Conservation (phyloP, 257 asterid genomes). For the Solanum pennellii region DNA sequence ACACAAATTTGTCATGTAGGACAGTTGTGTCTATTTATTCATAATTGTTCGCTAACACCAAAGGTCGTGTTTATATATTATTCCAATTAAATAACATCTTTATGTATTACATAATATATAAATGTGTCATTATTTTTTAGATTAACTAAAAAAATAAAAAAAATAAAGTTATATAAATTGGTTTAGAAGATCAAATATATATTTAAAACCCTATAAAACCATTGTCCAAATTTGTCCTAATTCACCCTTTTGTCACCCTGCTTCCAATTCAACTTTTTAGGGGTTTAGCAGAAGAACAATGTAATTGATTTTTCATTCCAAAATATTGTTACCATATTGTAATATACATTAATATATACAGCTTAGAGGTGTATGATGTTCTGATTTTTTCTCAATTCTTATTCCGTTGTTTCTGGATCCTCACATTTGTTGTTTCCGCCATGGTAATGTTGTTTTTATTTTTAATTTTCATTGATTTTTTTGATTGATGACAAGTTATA, state of each 20-base stretch:
- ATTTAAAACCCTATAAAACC: background rate
- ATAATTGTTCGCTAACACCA: no score
- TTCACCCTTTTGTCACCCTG: background rate
- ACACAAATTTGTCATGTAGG: no score
- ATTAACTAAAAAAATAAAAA: no score
- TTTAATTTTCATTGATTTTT: background rate
- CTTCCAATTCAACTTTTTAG: background rate
- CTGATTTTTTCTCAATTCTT: background rate
- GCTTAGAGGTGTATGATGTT: background rate
- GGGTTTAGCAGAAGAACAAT: background rate
- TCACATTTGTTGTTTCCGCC: background rate
- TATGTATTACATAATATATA: no score
- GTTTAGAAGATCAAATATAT: background rate
- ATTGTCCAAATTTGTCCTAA: background rate
- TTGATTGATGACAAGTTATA: background rate
- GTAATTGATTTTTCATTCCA: background rate
- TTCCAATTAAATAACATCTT: no score
- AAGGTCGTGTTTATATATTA: accelerated
- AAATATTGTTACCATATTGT: background rate
- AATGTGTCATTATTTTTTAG: no score
- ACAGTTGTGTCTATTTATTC: no score
- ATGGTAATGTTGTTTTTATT: background rate
- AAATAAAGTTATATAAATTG: no score
- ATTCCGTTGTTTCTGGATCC: background rate
- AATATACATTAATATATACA: background rate